Evolutionary conservation across 2,329 filamentous ascomycete species (phyloP), one percentile per base, ranked within the genome.

Genomic region (Apiospora saccharicola): DNA sequence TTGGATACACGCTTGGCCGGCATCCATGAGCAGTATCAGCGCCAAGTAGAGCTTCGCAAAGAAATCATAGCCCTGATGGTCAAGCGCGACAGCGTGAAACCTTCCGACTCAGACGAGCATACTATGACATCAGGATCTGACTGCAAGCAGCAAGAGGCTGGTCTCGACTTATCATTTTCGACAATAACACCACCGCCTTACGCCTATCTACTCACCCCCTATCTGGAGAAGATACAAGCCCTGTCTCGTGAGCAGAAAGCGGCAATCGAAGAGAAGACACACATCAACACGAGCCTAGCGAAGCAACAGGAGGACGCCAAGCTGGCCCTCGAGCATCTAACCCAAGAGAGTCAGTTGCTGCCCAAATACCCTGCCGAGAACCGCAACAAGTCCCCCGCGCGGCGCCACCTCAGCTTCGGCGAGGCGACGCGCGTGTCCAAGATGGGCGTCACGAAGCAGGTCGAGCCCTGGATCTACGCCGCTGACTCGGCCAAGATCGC

Each of bases 291-390:
- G 22, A 79, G 83, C 22, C 80, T 92, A 16, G 79, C 84, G 26
- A 87, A 85, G 74, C 86, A 90, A 74, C 82, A 84, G 30, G 86
- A 87, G 73, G 86, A 89, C 14, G 83, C 84, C 19, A 82, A 83
- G 70, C 86, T 88, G 77, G 78, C 82, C 1, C 81, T 92, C 10
- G 85, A 86, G 68, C 88, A 86, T 72, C 82, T 92, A 3, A 85
- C 86, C 14, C 87, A 92, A 68, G 90, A 92, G 77, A 92, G 90
- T 76, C 89, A 90, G 74, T 81, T 92, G 22, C 83, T 92, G 16
- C 86, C 86, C 1, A 81, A 83, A 12, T 85, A 90, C 74, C 85
- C 88, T 0, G 80, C 84, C 75, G 83, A 85, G 3, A 72, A 79
- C 77, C 57, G 34, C 57, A 26, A 77, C 43, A 44, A 44, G 30